These are phyloP conservation scores for Trichoderma hamatum DNA, from an alignment of 2,329 filamentous ascomycete species.

Conservation along the genomic window DNA sequence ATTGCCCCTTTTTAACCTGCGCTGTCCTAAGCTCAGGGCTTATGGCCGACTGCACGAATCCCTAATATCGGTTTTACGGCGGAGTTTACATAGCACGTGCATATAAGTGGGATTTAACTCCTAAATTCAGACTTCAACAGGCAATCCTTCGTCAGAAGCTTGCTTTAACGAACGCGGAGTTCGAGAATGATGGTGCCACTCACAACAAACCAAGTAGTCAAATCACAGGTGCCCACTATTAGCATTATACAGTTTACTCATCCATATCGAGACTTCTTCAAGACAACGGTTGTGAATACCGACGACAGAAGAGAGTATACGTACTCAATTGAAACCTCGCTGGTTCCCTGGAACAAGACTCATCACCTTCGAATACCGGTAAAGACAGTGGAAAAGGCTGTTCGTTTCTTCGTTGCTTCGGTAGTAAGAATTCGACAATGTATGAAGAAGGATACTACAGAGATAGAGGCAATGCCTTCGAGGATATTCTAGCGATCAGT, in stretches of 20 bases:
- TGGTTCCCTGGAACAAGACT: too few species aligned
- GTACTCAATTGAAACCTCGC: too few species aligned
- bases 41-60: neutral
- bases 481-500: too few species aligned
- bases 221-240: neutral
- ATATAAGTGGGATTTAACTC: neutral
- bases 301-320: too few species aligned
- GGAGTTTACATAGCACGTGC: neutral
- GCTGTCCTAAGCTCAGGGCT: neutral
- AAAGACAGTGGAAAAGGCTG: too few species aligned
- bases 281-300: too few species aligned
- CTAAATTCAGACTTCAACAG: neutral
- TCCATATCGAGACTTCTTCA: neutral
- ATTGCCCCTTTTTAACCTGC: neutral
- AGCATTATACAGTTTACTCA: neutral
- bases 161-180: neutral
- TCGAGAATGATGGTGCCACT: neutral
- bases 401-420: too few species aligned
- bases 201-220: neutral
- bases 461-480: too few species aligned
- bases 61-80: neutral
- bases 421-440: too few species aligned
- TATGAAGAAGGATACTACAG: too few species aligned
- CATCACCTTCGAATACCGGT: too few species aligned
- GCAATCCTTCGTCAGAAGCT: neutral